Evolutionary conservation across 768 basidiomycete species (phyloP).

Genomic region (Rhodotorula graminis): DNA sequence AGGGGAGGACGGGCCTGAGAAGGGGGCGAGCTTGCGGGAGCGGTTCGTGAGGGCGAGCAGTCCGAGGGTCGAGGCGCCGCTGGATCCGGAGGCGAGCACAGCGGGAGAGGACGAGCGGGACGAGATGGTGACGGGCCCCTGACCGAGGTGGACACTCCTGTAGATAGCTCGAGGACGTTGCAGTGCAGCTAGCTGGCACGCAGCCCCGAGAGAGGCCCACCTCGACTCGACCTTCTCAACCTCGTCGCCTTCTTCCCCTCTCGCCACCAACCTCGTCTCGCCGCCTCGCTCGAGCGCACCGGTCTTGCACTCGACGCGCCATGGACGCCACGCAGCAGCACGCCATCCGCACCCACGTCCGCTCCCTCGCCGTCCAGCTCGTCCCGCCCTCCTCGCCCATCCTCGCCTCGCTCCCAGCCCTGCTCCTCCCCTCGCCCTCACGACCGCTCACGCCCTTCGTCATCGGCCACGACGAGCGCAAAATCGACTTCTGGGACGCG

Average conservation of each 20-base stretch:
- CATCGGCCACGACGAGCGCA: conserved; percentile 4
- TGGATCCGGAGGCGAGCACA: background rate
- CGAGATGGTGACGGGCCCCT: background rate
- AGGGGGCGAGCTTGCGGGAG: conserved; percentile 49
- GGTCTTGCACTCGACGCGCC: too few species aligned
- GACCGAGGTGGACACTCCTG: too few species aligned
- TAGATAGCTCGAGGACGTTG: too few species aligned
- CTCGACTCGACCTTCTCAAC: background rate
- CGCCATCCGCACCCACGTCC: background rate
- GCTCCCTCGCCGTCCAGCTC: conserved; percentile 1
- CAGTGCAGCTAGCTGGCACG: background rate
- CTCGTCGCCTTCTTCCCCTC: background rate
- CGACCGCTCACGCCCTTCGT: background rate
- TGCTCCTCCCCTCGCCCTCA: background rate
- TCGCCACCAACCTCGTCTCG: background rate
- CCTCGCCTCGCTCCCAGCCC: background rate
- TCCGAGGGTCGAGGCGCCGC: conserved; percentile 20
- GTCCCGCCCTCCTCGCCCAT: background rate
- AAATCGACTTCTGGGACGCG: conserved; percentile 20
- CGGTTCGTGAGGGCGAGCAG: conserved; percentile 36
- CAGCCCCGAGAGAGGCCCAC: background rate
- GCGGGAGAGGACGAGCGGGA: background rate
- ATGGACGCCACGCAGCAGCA: background rate
- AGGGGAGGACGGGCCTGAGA: conserved; percentile 50
- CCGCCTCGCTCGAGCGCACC: background rate